Percentiles rank a stretch among this genome's conserved stretches.
These are phyloP conservation scores for Nicotiana tabacum DNA, from an alignment of 257 asterid genomes.

Conservation along the genomic window DNA sequence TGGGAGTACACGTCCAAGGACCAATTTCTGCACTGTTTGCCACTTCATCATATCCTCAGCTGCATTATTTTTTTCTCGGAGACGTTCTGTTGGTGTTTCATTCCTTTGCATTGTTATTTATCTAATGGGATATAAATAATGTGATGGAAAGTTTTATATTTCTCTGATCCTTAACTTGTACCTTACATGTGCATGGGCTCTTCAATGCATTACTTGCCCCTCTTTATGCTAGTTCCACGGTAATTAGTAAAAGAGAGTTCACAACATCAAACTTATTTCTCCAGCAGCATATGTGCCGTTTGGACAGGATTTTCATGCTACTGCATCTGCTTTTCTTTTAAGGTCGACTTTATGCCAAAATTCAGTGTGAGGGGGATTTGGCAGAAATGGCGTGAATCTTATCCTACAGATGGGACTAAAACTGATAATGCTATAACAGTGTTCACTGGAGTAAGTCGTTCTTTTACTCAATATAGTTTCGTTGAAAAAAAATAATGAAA, in stretches of 20 bases:
- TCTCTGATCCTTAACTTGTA: slow-evolving; percentile 48
- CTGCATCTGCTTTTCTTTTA: slow-evolving; percentile 2
- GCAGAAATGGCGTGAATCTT: slow-evolving; percentile 95
- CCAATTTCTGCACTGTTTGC: slow-evolving; percentile 78
- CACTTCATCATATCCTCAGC: slow-evolving; percentile 87
- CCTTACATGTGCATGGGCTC: slow-evolving; percentile 82
- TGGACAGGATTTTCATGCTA: neutral
- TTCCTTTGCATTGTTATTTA: neutral
- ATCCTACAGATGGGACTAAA: slow-evolving; percentile 52
- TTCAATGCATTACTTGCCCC: slow-evolving; percentile 90
- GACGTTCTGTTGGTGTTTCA: neutral
- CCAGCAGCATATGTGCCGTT: neutral
- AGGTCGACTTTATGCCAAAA: slow-evolving; percentile 90
- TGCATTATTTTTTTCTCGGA: neutral
- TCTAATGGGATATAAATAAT: neutral
- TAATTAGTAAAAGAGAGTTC: neutral
- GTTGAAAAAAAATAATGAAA: neutral
- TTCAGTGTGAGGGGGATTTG: slow-evolving; percentile 93
- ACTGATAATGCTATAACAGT: slow-evolving; percentile 61
- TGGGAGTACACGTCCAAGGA: slow-evolving; percentile 74
- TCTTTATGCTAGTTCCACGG: slow-evolving; percentile 55
- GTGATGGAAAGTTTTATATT: slow-evolving; percentile 10
- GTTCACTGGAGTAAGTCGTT: slow-evolving; percentile 73
- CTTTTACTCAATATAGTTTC: neutral
- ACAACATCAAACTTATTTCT: neutral